Conservation (phyloP, 441 rosid genomes). For the Syzygium syzygioides region DNA sequence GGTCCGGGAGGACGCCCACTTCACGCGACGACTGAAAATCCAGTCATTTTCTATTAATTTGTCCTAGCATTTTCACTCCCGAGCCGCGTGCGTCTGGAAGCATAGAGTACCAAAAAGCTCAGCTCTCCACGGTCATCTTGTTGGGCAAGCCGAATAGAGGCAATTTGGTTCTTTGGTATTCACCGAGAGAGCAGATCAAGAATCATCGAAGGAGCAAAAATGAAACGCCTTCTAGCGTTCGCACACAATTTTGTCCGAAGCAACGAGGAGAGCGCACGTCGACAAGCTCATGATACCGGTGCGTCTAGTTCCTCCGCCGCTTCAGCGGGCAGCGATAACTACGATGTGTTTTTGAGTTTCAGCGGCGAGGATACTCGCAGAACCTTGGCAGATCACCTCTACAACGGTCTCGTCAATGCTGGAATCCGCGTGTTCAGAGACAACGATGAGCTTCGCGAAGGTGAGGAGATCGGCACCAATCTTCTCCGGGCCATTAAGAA, state of each 20-base stretch:
- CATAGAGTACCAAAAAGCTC: fast-evolving
- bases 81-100: neutral
- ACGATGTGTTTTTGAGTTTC: neutral
- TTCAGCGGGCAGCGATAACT: fast-evolving
- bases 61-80: fast-evolving
- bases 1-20: neutral
- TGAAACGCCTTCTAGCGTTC: fast-evolving
- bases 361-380: neutral
- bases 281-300: neutral
- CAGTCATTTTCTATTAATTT: fast-evolving
- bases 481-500: neutral
- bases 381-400: neutral
- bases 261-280: neutral
- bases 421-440: neutral
- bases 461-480: neutral
- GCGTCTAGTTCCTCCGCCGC: neutral
- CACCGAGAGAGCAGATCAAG: neutral
- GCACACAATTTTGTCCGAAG: fast-evolving
- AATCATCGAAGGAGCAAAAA: neutral
- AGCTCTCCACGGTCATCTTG: neutral
- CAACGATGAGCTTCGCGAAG: neutral
- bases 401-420: fast-evolving
- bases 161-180: neutral
- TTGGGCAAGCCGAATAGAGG: neutral
- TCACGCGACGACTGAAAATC: neutral